These are phyloP conservation scores for Yarrowia bubula DNA, from an alignment of 805 yeast genomes.

Conservation along the genomic window DNA sequence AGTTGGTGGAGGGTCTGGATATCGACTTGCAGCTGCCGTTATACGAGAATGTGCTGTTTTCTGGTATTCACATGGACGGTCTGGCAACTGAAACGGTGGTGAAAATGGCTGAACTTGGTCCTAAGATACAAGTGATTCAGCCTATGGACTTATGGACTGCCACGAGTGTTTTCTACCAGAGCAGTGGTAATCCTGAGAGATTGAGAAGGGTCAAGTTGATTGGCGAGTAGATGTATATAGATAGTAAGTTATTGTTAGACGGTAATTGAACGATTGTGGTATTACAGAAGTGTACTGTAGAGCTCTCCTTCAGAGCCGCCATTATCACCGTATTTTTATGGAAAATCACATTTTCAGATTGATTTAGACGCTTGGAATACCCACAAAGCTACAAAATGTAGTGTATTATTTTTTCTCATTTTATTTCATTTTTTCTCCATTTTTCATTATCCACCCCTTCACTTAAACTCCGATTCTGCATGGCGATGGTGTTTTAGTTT, in stretches of 20 bases:
- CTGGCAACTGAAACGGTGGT: not conserved
- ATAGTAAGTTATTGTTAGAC: too few relatives aligned
- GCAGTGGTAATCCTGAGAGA: conserved; percentile 13
- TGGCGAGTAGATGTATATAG: not conserved
- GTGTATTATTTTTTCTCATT: not conserved
- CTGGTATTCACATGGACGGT: not conserved
- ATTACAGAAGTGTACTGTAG: too few relatives aligned
- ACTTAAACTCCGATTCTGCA: not conserved
- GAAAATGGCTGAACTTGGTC: not conserved
- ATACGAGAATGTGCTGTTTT: conserved; percentile 3
- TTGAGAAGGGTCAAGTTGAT: conserved; percentile 7
- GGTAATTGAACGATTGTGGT: too few relatives aligned
- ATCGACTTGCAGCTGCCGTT: conserved; percentile 4
- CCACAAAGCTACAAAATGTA: too few relatives aligned
- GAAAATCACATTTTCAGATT: too few relatives aligned
- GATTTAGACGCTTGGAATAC: too few relatives aligned
- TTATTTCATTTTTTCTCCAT: not conserved
- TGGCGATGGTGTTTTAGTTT: conserved; percentile 4
- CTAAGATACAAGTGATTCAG: not conserved
- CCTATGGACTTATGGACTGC: conserved; percentile 17
- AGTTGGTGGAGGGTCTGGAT: not conserved
- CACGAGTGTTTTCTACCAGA: not conserved
- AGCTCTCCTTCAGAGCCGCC: too few relatives aligned
- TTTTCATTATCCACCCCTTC: not conserved
- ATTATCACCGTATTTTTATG: too few relatives aligned